Base-by-base conservation (phyloP, 352 stramenopile genomes). In the Lagenidium giganteum region DNA sequence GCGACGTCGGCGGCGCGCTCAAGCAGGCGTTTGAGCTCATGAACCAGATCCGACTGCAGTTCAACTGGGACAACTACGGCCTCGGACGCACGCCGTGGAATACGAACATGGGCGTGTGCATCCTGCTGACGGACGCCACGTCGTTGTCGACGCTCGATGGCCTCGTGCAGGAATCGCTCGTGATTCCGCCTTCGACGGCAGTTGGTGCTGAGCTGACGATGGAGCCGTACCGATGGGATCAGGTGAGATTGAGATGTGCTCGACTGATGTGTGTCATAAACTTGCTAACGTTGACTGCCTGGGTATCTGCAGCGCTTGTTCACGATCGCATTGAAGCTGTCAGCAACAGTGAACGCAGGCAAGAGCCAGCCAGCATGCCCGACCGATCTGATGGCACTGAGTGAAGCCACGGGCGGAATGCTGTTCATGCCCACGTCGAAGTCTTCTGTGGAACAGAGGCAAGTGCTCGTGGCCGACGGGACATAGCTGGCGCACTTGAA, bases 31-130 rank as follows among this genome's bases (percentile, higher is more conserved):
- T 91, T 29, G 80, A 94, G 22, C 70, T 94, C 43, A 93, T 94
- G 77, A 94, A 94, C 53, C 83, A 91, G 58, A 87, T 92, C 52
- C 82, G 82, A 1, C 63, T 91, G 30, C 79, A 90, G 61, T 87
- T 91, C 57, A 88, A 89, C 46, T 94, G 79, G 73, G 82, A 94
- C 70, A 90, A 75, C 49, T 94, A 94, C 58, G 83, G 42, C 16
- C 63, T 94, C 16, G 82, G 82, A 3, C 65, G 82, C 24, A 64
- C 73, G 24, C 75, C 82, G 0, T 92, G 77, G 75, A 94, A 91
- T 49, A 91, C 82, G 3, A 91, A 94, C 44, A 69, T 92, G 20
- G 81, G 70, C 0, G 73, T 92, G 1, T 90, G 81, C 44, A 69
- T 94, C 17, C 50, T 92, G 20, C 56, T 94, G 33, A 92, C 82